A percentile compares a stretch with the other conserved stretches of the same genome.
Conservation (phyloP, 495 filamentous ascomycete genomes). For the Pyrenula massariospora region DNA sequence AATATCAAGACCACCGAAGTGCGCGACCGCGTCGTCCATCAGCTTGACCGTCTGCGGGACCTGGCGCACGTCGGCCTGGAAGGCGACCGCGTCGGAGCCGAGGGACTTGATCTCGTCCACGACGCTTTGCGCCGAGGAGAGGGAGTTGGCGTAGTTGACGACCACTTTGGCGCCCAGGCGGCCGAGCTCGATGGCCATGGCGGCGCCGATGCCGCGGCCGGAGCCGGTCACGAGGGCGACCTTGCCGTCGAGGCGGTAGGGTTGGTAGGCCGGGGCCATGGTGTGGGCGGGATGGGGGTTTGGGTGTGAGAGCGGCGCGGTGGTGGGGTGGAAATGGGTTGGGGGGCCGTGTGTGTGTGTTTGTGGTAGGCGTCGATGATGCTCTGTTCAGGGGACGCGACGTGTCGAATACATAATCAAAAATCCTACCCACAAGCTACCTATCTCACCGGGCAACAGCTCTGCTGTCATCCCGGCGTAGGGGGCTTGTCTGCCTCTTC, state of each 20-base stretch:
- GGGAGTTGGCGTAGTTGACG: conserved; percentile 16
- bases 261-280: neutral
- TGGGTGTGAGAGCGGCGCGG: too few relatives aligned
- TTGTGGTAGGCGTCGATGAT: too few relatives aligned
- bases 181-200: conserved; percentile 18
- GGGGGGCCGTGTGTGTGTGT: too few relatives aligned
- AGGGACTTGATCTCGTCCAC: conserved; percentile 42
- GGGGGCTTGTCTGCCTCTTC: too few relatives aligned
- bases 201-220: conserved; percentile 17
- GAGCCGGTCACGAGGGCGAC: conserved; percentile 16
- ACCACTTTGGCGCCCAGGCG: conserved; percentile 26
- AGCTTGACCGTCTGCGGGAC: conserved; percentile 50
- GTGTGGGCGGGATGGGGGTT: too few relatives aligned
- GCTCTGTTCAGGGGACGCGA: too few relatives aligned
- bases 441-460: too few relatives aligned
- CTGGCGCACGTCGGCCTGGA: conserved; percentile 66
- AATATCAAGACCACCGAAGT: conserved; percentile 63
- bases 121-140: conserved; percentile 24
- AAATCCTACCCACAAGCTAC: too few relatives aligned
- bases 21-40: conserved; percentile 49
- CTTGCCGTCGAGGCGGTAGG: conserved; percentile 22
- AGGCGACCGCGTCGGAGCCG: conserved; percentile 51
- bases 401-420: too few relatives aligned
- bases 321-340: too few relatives aligned
- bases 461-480: too few relatives aligned